phyloP scores from a whole-genome alignment of 129 eudicot species.

The Centella asiatica region DNA sequence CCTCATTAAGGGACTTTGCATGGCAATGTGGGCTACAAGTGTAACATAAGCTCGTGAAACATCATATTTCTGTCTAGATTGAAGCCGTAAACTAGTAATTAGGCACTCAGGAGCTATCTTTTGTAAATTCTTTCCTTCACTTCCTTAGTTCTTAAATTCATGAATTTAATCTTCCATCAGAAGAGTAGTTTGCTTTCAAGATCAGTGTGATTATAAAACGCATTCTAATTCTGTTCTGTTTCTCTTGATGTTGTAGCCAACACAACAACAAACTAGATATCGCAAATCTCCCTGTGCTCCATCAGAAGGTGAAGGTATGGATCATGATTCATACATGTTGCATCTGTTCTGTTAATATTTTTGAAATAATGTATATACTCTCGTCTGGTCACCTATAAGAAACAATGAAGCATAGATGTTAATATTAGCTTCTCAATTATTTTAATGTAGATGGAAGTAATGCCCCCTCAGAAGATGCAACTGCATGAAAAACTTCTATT shows the following conservation, averaged over 20 bases:
- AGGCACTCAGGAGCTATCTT: neutral
- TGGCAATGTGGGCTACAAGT: too few species aligned
- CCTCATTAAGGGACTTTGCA: too few species aligned
- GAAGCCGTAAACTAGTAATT: neutral
- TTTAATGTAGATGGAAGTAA: constrained; percentile 31
- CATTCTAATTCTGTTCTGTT: constrained; percentile 1
- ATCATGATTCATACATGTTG: neutral
- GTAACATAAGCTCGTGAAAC: too few species aligned
- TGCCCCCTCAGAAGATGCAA: constrained; percentile 32
- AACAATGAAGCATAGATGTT: neutral
- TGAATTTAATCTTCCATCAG: neutral
- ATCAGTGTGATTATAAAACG: neutral
- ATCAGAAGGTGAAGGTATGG: constrained; percentile 74
- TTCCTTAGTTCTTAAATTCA: neutral
- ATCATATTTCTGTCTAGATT: too few species aligned
- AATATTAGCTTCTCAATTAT: neutral
- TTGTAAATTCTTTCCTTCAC: neutral
- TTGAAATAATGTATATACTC: neutral
- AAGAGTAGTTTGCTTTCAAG: too few species aligned
- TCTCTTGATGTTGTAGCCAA: constrained; percentile 52
- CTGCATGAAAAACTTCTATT: constrained; percentile 27
- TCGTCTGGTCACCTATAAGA: neutral
- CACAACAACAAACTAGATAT: constrained; percentile 93
- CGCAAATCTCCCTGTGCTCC: constrained; percentile 94
- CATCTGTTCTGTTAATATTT: neutral